Evolutionary conservation across 495 filamentous ascomycete genomes (phyloP), one percentile per base, ranked within the genome.

Genomic region (Penicillium verhagenii): DNA sequence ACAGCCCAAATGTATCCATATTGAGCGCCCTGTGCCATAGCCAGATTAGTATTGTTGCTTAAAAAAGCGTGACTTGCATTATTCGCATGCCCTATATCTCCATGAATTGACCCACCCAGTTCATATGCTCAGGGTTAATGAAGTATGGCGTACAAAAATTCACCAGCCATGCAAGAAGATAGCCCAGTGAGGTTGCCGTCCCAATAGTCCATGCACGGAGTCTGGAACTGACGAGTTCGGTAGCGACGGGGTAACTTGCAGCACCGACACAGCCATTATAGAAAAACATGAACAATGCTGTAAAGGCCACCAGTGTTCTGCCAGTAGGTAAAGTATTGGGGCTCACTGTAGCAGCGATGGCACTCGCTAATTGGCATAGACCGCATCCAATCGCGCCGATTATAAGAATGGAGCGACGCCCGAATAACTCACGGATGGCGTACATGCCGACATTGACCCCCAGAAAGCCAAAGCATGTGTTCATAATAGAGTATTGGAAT

Each of bases 81-180:
- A 5, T 11, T 28, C 14, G n/a, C n/a, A n/a, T n/a, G n/a, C n/a
- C n/a, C n/a, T n/a, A n/a, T n/a, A 54, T 37, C 25, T 14, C 11
- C 1, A 47, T 16, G 23, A 11, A 19, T 21, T 4, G 16, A 54
- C 51, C 47, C 1, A 80, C 81, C 81, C 80, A 86, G 52, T 79
- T 75, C 13, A 85, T 54, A 10, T 74, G 63, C 28, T 66, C 66
- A 0, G 82, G 81, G 50, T 84, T 85, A 61, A 86, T 84, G 56
- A 86, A 84, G 56, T 86, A 84, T 18, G 82, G 58, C 8, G 58
- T 53, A 23, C 58, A 53, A 76, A 85, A 85, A 2, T 79, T 82
- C 2, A 76, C 76, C 43, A 84, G 64, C 82, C 82, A 80, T 16
- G 58, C 70, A 29, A 77, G 63, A 29, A 80, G 51, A 33, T 74